Base-by-base conservation (phyloP, 108 stramenopile species). In the Cyclotella cryptica region DNA sequence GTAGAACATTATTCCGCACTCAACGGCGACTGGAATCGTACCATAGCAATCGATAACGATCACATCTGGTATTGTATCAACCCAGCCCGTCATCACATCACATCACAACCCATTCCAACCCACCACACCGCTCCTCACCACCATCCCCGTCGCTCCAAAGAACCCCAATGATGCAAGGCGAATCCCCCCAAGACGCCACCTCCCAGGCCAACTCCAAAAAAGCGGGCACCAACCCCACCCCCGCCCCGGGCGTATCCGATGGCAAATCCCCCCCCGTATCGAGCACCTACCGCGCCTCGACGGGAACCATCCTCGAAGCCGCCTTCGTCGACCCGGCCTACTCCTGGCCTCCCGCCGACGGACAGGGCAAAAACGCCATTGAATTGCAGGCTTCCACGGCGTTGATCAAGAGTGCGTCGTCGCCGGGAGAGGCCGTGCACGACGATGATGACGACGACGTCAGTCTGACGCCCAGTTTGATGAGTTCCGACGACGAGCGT, bases 301-400 rank as follows among this genome's bases (percentile, higher is more conserved):
- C 68, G 13, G 93, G 93, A 24, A 91, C 89, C 53, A 79, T 93
- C 44, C 78, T 94, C 63, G 93, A 94, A 76, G 93, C 93, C 5
- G 93, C 93, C 64, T 94, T 94, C 78, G 91, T 92, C 44, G 93
- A 94, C 71, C 93, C 93, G 0, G 91, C 93, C 26, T 94, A 92
- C 80, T 53, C 74, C 43, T 91, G 92, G 90, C 90, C 92, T n/a
- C 89, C 93, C 8, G 79, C 85, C 42, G 80, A 83, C 18, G 82
- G 81, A 1, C 77, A 87, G 62, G 93, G 93, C n/a, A 86, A 87
- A 66, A 91, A 90, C 69, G 91, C 90, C 72, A 87, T 94, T 54
- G 93, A 94, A 81, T 70, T 94, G 51, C 85, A 91, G 71, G 93
- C 91, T 7, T 82, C 82, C 71, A 70, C 88, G 30, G 81, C 73